Evolutionary conservation across 805 yeast species (phyloP).

Genomic region (Hyphopichia homilentoma): DNA sequence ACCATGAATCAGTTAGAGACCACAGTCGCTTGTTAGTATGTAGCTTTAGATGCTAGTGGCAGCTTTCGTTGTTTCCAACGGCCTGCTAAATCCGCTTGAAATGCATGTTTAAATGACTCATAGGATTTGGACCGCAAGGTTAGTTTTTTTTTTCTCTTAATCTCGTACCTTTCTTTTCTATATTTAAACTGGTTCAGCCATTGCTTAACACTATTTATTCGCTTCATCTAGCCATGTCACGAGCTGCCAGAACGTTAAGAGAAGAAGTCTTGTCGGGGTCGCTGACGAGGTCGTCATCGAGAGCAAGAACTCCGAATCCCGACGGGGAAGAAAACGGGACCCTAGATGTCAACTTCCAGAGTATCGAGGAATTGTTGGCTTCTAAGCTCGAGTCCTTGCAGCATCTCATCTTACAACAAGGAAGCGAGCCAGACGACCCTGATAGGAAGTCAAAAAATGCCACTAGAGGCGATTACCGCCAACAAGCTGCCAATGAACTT

Average conservation of each 20-base stretch:
- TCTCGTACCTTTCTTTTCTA: too few species aligned
- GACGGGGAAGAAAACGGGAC: conserved; percentile 35
- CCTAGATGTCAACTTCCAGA: conserved; percentile 30
- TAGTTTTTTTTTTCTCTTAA: too few species aligned
- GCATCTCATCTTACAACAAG: conserved; percentile 9
- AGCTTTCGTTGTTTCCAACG: too few species aligned
- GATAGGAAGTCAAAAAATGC: conserved; percentile 8
- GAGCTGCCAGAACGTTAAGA: conserved; percentile 7
- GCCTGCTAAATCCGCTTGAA: too few species aligned
- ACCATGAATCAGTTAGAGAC: too few species aligned
- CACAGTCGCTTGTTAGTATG: too few species aligned
- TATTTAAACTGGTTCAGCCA: too few species aligned
- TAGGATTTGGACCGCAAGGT: too few species aligned
- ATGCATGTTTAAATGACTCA: too few species aligned
- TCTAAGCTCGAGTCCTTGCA: conserved; percentile 29
- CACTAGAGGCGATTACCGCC: conserved; percentile 15
- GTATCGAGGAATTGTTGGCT: conserved; percentile 32
- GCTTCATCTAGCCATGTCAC: too few species aligned
- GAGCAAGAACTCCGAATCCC: conserved; percentile 33
- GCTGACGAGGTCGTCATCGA: conserved; percentile 28
- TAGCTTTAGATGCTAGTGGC: too few species aligned
- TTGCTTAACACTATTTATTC: too few species aligned
- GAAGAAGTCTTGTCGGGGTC: conserved; percentile 21
- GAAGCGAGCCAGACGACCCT: conserved; percentile 5
- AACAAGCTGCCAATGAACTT: conserved; percentile 24